phyloP scores from a whole-genome alignment of 305 asterid species.

The Solanum hybrid region DNA sequence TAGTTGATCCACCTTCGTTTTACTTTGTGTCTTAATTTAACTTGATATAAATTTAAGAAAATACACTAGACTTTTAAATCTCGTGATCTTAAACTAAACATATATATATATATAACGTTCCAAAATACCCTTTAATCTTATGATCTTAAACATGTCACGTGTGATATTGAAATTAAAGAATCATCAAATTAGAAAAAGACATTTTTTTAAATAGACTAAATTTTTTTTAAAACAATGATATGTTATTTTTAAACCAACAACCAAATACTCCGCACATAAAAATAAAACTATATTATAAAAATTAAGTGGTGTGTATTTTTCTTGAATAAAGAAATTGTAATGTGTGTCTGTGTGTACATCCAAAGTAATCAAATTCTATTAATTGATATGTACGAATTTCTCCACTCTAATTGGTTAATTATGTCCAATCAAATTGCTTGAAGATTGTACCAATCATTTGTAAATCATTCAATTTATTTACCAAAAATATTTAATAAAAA shows the following conservation, averaged over 20 bases:
- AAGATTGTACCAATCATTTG: background rate
- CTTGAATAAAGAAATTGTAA: background rate
- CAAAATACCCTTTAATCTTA: background rate
- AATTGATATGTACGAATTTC: background rate
- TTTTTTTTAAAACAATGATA: background rate
- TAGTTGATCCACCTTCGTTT: background rate
- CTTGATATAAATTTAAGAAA: background rate
- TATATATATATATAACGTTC: background rate
- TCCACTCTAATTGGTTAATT: constrained; percentile 1
- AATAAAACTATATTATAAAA: background rate
- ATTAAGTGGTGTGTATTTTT: background rate
- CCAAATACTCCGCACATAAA: background rate
- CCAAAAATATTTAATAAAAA: background rate
- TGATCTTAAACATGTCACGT: background rate
- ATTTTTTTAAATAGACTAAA: background rate
- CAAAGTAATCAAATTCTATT: background rate
- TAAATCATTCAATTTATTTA: background rate
- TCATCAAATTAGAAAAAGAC: background rate
- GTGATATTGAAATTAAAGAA: background rate
- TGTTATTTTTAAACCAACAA: background rate
- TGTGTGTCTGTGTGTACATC: background rate
- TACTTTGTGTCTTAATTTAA: background rate
- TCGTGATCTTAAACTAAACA: background rate
- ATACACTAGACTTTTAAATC: no score
- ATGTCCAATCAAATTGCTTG: constrained; percentile 13